Conservation (phyloP, 1,284 basidiomycete genomes). For the Hemileia vastatrix region DNA sequence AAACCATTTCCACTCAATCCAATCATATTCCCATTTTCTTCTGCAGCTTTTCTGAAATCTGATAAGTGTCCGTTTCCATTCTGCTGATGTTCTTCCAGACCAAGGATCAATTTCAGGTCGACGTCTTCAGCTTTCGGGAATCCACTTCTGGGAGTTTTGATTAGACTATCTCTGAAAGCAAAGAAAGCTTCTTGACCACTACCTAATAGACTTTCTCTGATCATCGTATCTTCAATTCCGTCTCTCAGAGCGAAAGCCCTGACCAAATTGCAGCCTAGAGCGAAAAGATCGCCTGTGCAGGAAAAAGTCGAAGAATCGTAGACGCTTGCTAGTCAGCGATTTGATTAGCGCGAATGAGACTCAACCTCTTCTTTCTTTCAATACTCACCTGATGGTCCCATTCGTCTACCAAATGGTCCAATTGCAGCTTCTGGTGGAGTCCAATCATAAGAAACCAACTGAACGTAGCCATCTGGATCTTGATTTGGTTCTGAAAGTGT, state of each 20-base stretch:
- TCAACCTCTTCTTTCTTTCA: too few species aligned
- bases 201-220: constrained; percentile 35
- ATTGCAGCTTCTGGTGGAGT: constrained; percentile 37
- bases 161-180: constrained; percentile 25
- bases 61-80: neutral
- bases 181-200: constrained; percentile 32
- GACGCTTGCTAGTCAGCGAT: too few species aligned
- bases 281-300: constrained; percentile 32
- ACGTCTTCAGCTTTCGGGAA: neutral
- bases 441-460: constrained; percentile 30
- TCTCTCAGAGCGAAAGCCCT: constrained; percentile 39
- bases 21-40: neutral
- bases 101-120: neutral
- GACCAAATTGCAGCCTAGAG: constrained; percentile 38
- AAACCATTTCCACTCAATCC: too few species aligned
- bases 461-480: neutral
- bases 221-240: constrained; percentile 32
- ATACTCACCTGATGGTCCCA: constrained; percentile 32
- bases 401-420: constrained; percentile 33
- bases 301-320: too few species aligned
- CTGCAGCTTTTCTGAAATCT: neutral
- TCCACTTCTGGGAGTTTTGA: constrained; percentile 3
- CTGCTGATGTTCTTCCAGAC: neutral
- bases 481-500: neutral
- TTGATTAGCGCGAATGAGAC: too few species aligned